Percentiles rank a stretch among this genome's conserved stretches.
phyloP scores from a whole-genome alignment of 306 rosid species.

The Potentilla sterilis region DNA sequence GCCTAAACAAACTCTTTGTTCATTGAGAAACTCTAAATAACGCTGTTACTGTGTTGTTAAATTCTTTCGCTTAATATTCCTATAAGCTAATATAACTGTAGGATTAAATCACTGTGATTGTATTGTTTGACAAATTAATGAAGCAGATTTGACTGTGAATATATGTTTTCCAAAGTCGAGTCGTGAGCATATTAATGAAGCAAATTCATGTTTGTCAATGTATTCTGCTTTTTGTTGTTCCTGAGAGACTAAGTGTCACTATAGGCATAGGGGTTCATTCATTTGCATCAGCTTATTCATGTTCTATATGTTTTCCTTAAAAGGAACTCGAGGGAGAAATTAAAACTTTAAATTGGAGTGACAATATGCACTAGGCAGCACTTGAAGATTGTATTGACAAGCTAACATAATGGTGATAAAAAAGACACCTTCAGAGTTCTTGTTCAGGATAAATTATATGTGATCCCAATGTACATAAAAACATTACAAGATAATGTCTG shows the following conservation, averaged over 20 bases:
- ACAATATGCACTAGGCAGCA: constrained; percentile 1
- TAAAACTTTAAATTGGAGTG: constrained; percentile 30
- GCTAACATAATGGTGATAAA: neutral
- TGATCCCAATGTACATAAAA: constrained; percentile 2
- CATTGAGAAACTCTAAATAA: too few relatives aligned
- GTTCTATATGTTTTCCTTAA: constrained; percentile 1
- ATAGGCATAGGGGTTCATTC: neutral
- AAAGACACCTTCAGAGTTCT: neutral
- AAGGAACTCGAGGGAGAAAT: constrained; percentile 44
- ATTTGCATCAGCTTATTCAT: constrained; percentile 11
- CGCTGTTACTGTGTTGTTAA: too few relatives aligned
- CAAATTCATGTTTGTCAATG: neutral
- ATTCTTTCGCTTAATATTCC: too few relatives aligned
- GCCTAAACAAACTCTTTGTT: too few relatives aligned
- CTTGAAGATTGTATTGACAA: neutral
- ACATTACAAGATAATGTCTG: neutral
- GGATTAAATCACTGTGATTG: too few relatives aligned
- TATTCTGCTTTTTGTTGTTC: neutral
- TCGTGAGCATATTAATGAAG: neutral
- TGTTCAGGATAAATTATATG: constrained; percentile 12
- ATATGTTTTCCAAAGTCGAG: neutral
- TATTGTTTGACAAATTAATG: too few relatives aligned
- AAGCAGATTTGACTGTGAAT: too few relatives aligned
- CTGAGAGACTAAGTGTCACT: neutral
- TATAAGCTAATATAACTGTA: too few relatives aligned